Evolutionary conservation across 2,329 filamentous ascomycete genomes (phyloP).

Genomic region (Cercospora canescens): DNA sequence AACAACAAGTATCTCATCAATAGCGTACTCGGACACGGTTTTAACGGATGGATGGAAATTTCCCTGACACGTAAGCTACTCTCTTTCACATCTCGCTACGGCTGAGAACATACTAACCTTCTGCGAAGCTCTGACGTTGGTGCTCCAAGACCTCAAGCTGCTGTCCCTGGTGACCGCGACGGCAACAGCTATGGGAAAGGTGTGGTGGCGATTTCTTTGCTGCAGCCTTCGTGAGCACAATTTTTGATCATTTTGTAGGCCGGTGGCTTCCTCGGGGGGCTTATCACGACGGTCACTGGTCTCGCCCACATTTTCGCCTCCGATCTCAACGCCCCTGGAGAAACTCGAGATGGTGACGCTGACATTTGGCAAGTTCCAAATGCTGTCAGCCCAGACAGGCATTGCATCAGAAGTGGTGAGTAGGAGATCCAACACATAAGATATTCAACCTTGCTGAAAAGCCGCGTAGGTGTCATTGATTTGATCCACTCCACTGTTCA

Average conservation of each 20-base stretch:
- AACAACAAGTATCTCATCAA: constrained; percentile 45
- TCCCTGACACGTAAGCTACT: constrained; percentile 36
- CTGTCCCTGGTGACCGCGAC: constrained; percentile 42
- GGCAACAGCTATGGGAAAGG: constrained; percentile 55
- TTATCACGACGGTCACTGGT: constrained; percentile 40
- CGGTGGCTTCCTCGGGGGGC: constrained; percentile 41
- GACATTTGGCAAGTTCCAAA: constrained; percentile 13
- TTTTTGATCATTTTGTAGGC: neutral
- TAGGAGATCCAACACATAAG: neutral
- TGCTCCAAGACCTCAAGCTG: constrained; percentile 43
- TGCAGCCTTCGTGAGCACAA: neutral
- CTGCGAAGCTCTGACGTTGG: constrained; percentile 46
- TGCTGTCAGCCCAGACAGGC: neutral
- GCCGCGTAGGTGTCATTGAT: constrained; percentile 60
- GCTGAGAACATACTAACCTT: neutral
- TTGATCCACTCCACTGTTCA: constrained; percentile 52
- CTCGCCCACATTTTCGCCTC: constrained; percentile 49
- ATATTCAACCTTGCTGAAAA: constrained; percentile 11
- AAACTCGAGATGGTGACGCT: constrained; percentile 39
- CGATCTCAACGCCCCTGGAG: constrained; percentile 40
- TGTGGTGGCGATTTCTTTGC: neutral
- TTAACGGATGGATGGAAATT: constrained; percentile 41
- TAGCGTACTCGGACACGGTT: constrained; percentile 54
- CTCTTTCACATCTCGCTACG: neutral
- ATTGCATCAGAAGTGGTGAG: constrained; percentile 15